phyloP scores from a whole-genome alignment of 2,329 filamentous ascomycete species.

The Alternaria panax region DNA sequence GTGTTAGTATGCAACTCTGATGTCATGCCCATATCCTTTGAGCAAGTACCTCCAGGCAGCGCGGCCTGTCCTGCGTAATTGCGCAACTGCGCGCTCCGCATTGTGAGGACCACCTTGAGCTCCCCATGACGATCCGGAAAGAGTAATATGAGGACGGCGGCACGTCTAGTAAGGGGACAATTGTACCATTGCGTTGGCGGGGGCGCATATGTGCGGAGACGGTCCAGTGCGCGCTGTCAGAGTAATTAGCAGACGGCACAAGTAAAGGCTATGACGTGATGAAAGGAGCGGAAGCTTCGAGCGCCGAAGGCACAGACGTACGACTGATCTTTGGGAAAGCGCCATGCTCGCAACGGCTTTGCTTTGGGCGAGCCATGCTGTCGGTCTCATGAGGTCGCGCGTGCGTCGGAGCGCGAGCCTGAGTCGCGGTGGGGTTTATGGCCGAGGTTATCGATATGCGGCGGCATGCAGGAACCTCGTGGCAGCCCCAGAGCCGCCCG shows the following conservation, averaged over 20 bases:
- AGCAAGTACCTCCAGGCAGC: constrained; percentile 74
- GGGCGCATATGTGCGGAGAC: constrained; percentile 63
- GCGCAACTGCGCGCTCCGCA: constrained; percentile 65
- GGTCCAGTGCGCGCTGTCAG: constrained; percentile 58
- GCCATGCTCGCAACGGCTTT: constrained; percentile 37
- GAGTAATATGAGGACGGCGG: constrained; percentile 85
- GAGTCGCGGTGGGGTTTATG: constrained; percentile 31
- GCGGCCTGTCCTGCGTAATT: constrained; percentile 79
- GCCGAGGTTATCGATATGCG: constrained; percentile 33
- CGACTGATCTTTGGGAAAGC: constrained; percentile 41
- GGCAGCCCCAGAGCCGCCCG: constrained; percentile 6
- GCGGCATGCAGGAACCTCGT: constrained; percentile 10
- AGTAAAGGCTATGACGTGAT: not conserved
- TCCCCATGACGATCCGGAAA: constrained; percentile 86
- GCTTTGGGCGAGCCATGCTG: constrained; percentile 44
- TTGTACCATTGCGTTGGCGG: constrained; percentile 65
- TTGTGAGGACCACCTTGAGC: constrained; percentile 71
- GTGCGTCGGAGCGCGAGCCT: constrained; percentile 5
- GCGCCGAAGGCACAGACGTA: constrained; percentile 19
- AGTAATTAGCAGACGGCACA: constrained; percentile 17
- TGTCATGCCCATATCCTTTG: not conserved
- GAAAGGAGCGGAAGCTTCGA: not conserved
- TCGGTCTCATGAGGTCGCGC: constrained; percentile 29
- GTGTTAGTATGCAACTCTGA: constrained; percentile 3
- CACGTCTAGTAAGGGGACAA: constrained; percentile 70